Evolutionary conservation across 1,139 yeast species (phyloP).

Genomic region (Candida labiduridarum): DNA sequence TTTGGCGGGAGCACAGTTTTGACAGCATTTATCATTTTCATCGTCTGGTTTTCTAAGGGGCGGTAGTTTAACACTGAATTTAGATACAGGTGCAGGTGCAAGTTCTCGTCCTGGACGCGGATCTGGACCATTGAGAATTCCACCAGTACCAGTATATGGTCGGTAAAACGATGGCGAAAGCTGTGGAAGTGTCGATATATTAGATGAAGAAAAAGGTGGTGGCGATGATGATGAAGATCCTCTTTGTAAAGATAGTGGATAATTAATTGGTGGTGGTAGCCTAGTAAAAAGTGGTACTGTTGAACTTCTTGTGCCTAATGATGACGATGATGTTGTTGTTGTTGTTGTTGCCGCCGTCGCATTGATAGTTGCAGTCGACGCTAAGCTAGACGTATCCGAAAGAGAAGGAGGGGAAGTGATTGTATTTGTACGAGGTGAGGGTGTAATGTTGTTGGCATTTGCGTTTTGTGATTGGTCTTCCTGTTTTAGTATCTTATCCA

Average conservation of each 20-base stretch:
- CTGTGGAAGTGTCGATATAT: background rate
- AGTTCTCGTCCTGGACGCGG: conserved; percentile 51
- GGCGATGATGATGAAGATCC: conserved; percentile 6
- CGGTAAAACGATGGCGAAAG: conserved; percentile 32
- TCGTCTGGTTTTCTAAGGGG: conserved; percentile 16
- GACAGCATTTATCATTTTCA: conserved; percentile 12
- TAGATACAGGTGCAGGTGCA: conserved; percentile 46
- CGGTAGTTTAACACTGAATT: conserved; percentile 10
- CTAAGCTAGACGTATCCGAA: background rate
- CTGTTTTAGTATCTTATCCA: conserved; percentile 9
- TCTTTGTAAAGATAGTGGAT: conserved; percentile 2
- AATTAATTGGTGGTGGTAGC: conserved; percentile 3
- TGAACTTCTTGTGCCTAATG: background rate
- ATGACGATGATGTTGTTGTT: background rate
- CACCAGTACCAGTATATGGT: conserved; percentile 37
- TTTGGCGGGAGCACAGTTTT: conserved; percentile 7
- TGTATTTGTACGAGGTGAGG: conserved; percentile 6
- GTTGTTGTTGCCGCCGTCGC: background rate
- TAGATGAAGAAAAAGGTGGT: background rate
- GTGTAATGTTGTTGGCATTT: background rate
- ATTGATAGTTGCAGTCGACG: background rate
- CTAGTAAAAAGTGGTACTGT: background rate
- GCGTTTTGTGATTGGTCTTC: background rate
- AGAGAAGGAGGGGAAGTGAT: background rate
- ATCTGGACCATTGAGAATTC: conserved; percentile 51